A percentile compares a stretch with the other conserved stretches of the same genome.
phyloP scores from a whole-genome alignment of 225 moss, liverwort and hornwort species.

The Climacium dendroides region DNA sequence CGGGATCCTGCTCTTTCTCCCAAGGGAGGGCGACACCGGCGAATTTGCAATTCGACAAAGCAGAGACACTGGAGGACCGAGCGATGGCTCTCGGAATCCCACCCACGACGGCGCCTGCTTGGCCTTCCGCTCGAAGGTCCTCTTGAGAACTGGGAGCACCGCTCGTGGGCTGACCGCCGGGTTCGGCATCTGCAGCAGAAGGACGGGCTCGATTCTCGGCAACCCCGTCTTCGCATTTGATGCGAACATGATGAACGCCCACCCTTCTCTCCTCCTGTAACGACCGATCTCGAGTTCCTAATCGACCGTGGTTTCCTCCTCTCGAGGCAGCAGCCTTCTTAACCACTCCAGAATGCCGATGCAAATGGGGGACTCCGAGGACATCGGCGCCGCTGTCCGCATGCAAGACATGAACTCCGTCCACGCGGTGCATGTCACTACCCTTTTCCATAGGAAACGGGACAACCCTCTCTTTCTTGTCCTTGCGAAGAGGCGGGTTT shows the following conservation, averaged over 20 bases:
- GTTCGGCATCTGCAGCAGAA: conserved; percentile 38
- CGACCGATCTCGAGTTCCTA: neutral
- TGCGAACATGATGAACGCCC: neutral
- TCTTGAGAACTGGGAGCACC: conserved; percentile 40
- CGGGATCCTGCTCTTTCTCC: conserved; percentile 57
- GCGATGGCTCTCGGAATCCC: conserved; percentile 45
- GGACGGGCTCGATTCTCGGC: conserved; percentile 38
- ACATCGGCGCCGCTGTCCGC: neutral
- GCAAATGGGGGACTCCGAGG: neutral
- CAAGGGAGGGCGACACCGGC: conserved; percentile 39
- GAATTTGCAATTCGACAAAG: conserved; percentile 26
- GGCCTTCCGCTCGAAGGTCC: conserved; percentile 57
- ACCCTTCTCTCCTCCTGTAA: neutral
- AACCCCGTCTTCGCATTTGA: conserved; percentile 49
- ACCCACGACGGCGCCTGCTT: conserved; percentile 55
- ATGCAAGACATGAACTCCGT: neutral
- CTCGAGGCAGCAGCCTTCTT: neutral
- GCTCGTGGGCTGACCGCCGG: conserved; percentile 30
- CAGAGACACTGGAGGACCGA: conserved; percentile 33
- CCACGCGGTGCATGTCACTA: neutral
- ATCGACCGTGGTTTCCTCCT: neutral
- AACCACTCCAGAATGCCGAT: neutral
- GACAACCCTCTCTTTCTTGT: conserved; percentile 7
- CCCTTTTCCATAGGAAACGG: neutral
- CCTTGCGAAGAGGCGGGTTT: neutral